Evolutionary conservation across 2,329 filamentous ascomycete species (phyloP).

Genomic region (Didymella segeticola): DNA sequence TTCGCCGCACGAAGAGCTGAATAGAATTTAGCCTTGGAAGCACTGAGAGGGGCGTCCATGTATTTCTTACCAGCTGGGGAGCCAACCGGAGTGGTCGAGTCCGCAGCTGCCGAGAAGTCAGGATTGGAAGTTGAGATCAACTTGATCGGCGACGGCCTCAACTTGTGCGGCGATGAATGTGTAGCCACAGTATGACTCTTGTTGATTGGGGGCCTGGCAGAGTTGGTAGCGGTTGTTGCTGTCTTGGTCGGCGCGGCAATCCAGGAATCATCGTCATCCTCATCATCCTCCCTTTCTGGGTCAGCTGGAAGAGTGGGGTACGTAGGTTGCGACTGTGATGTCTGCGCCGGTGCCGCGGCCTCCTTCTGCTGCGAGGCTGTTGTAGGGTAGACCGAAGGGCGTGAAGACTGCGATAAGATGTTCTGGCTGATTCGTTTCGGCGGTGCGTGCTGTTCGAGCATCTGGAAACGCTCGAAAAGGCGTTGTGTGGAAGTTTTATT

Average conservation of each 20-base stretch:
- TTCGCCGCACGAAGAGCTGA: constrained; percentile 89
- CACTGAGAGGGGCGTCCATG: constrained; percentile 82
- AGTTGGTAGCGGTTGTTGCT: constrained; percentile 34
- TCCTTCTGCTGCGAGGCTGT: constrained; percentile 28
- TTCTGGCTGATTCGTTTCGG: constrained; percentile 48
- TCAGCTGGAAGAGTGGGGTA: constrained; percentile 51
- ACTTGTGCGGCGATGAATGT: constrained; percentile 44
- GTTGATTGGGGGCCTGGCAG: constrained; percentile 57
- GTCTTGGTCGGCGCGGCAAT: constrained; percentile 64
- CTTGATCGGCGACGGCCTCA: constrained; percentile 52
- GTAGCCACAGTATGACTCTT: constrained; percentile 68
- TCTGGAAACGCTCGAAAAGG: constrained; percentile 89
- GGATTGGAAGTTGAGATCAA: constrained; percentile 54
- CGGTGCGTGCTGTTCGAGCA: constrained; percentile 62
- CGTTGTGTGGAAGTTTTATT: constrained; percentile 93
- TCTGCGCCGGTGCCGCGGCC: constrained; percentile 39
- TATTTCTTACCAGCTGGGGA: constrained; percentile 61
- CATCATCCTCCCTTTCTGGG: constrained; percentile 18
- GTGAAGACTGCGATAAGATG: constrained; percentile 33
- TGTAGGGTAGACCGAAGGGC: constrained; percentile 10
- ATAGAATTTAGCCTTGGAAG: constrained; percentile 90
- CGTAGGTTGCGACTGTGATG: constrained; percentile 39
- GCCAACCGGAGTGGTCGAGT: constrained; percentile 63
- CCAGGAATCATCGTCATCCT: constrained; percentile 59
- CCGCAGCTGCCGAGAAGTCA: constrained; percentile 45